These are phyloP conservation scores for Gelatoporia subvermispora DNA, from an alignment of 768 basidiomycete genomes.

Conservation along the genomic window DNA sequence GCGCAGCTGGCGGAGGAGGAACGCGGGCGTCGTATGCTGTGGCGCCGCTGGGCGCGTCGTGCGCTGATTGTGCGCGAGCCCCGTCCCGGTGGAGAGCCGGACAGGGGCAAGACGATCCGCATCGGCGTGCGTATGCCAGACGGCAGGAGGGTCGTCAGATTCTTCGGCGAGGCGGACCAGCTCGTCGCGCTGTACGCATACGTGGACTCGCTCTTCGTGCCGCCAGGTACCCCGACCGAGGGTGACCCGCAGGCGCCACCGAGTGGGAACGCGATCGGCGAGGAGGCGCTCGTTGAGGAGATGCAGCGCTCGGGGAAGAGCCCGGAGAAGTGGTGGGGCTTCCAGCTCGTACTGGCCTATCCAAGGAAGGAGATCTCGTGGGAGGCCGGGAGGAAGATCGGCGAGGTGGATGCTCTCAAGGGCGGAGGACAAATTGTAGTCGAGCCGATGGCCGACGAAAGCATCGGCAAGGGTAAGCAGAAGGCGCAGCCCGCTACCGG, in stretches of 20 bases:
- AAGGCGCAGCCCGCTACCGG: constrained; percentile 13
- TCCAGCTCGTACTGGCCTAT: constrained; percentile 64
- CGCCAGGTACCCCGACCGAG: constrained; percentile 30
- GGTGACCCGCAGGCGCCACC: constrained; percentile 43
- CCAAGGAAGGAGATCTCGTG: constrained; percentile 64
- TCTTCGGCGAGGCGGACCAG: constrained; percentile 44
- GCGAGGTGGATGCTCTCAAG: constrained; percentile 43
- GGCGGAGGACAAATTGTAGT: constrained; percentile 65
- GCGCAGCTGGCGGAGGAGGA: constrained; percentile 28
- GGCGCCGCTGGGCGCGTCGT: constrained; percentile 57
- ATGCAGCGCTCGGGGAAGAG: constrained; percentile 17
- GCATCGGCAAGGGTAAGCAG: constrained; percentile 11
- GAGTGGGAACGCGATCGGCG: constrained; percentile 24
- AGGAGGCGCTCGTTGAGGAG: constrained; percentile 33
- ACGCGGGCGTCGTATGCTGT: constrained; percentile 37
- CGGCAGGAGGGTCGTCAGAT: constrained; percentile 49
- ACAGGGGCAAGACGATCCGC: constrained; percentile 39
- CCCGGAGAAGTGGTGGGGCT: constrained; percentile 62
- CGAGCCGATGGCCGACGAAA: constrained; percentile 34
- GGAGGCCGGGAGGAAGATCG: constrained; percentile 32
- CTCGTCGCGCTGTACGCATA: constrained; percentile 68
- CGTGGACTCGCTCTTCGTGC: constrained; percentile 60
- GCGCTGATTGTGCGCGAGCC: constrained; percentile 38
- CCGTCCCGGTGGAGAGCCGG: constrained; percentile 19
- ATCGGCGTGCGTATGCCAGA: constrained; percentile 52